Conservation (phyloP, 345 rosid genomes). For the Nasturtium officinale region DNA sequence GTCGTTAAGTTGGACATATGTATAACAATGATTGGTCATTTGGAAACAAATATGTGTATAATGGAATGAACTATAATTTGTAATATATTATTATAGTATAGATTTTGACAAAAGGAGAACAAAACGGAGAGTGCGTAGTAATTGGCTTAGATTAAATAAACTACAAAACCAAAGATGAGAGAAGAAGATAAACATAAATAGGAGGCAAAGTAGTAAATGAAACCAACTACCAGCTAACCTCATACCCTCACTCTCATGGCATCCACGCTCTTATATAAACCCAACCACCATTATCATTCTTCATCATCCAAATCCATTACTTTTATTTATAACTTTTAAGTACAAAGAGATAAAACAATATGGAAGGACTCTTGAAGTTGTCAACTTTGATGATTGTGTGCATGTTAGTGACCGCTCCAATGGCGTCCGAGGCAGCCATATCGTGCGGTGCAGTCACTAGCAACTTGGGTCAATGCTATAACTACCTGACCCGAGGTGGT, state of each 20-base stretch:
- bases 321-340: conserved; percentile 8
- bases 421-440: conserved; percentile 46
- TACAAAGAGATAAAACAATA: not conserved
- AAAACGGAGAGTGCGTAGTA: conserved; percentile 17
- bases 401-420: conserved; percentile 39
- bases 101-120: conserved; percentile 12
- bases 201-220: conserved; percentile 35
- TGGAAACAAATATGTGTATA: not conserved
- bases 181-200: conserved; percentile 22
- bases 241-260: conserved; percentile 16
- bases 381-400: conserved; percentile 34
- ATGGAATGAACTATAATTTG: not conserved
- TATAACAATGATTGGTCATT: conserved; percentile 17
- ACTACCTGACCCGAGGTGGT: conserved; percentile 44
- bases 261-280: conserved; percentile 37
- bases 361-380: conserved; percentile 39
- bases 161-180: conserved; percentile 8
- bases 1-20: not conserved
- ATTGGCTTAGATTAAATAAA: not conserved
- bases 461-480: conserved; percentile 45
- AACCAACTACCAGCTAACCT: conserved; percentile 42
- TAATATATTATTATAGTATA: not conserved
- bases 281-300: conserved; percentile 21
- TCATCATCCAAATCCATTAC: conserved; percentile 35
- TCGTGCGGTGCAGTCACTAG: conserved; percentile 45